Evolutionary conservation across 202 grass and related monocot genomes (phyloP).

Genomic region (Carex arenaria): DNA sequence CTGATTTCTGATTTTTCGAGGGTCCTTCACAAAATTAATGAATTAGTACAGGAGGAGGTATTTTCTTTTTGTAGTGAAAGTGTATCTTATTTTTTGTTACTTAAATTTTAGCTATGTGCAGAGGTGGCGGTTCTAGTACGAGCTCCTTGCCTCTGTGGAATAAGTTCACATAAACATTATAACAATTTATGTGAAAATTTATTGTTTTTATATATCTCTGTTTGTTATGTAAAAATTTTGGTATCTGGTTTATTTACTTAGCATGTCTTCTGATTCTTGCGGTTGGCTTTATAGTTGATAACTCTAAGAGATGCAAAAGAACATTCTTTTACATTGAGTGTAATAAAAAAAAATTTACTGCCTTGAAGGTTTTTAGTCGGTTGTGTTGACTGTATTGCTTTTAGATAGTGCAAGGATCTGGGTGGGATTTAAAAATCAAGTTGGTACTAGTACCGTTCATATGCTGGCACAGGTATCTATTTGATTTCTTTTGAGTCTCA

Average conservation of each 20-base stretch:
- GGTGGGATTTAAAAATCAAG: background rate
- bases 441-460: background rate
- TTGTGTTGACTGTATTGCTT: background rate
- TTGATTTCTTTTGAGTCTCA: background rate
- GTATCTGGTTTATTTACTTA: background rate
- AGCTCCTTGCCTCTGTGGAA: background rate
- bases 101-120: background rate
- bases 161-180: background rate
- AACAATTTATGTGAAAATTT: background rate
- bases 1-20: conserved; percentile 56
- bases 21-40: background rate
- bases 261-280: background rate
- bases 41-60: background rate
- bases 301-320: background rate
- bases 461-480: background rate
- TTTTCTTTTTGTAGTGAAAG: conserved; percentile 8
- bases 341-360: background rate
- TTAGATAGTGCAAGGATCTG: background rate
- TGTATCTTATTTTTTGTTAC: background rate
- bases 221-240: background rate
- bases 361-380: background rate
- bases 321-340: background rate
- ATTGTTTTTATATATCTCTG: background rate
- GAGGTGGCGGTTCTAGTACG: background rate
- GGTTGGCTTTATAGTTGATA: background rate